Base-by-base conservation (phyloP, 108 stramenopile species). In the Seminavis robusta region DNA sequence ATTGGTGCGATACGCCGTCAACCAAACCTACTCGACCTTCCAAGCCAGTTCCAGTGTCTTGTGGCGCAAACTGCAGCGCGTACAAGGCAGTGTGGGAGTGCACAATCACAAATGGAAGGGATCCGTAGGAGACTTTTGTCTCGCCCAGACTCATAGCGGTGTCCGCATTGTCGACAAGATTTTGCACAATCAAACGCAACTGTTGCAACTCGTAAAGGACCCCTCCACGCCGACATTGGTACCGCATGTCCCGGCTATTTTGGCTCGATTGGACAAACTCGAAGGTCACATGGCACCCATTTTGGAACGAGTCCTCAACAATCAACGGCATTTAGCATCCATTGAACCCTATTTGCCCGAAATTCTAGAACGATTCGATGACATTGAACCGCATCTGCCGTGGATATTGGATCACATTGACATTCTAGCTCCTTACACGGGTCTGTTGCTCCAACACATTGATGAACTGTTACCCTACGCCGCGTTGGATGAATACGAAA, bases 361-460 rank as follows among this genome's bases (percentile, higher is more conserved):
- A 31, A 64, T 80, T 16, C 29, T 84, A 31, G 79, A 80, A 39
- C 69, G 81, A 42, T 78, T 81, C 43, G 77, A 83, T 55, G 81
- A 81, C 31, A 84, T 88, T 36, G 83, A 84, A 53, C 87, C 83
- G 4, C 83, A 84, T 62, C 41, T 88, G 24, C 79, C 78, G 20
- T 88, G 83, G 83, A 79, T 88, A 10, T 57, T 88, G 29, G 69
- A 84, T 25, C 67, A 88, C 54, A 68, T 88, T 27, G 83, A 88
- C 52, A 63, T 52, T 3, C 57, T 88, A 31, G 87, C 87, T n/a
- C 87, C 87, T 1, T 81, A 88, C 60, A 79, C 73, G 1, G 83
- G 87, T 25, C 37, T 77, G 13, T 52, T 88, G 23, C 61, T 88
- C 19, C 69, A 77, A 30, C 83, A 84, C 32, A 80, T 88, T 38